Percentiles rank a stretch among this genome's conserved stretches.
These are phyloP conservation scores for Holtermannia corniformis DNA, from an alignment of 768 basidiomycete genomes.

Conservation along the genomic window DNA sequence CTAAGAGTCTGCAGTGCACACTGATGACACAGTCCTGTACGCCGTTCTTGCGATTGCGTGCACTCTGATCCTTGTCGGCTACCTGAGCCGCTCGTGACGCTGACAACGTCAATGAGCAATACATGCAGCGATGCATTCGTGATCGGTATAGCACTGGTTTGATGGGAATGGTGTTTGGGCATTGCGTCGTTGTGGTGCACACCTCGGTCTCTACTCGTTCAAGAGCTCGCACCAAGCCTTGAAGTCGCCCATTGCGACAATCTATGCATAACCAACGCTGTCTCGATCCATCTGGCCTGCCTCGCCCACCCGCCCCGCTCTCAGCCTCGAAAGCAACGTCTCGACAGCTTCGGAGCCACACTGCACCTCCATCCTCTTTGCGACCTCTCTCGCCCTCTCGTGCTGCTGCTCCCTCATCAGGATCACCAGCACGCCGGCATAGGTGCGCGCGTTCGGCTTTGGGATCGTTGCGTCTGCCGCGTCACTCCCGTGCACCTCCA, in stretches of 20 bases:
- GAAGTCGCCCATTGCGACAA: no score
- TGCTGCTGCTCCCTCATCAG: not conserved
- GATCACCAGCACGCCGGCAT: not conserved
- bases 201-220: no score
- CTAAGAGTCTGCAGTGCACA: not conserved
- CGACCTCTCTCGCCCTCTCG: not conserved
- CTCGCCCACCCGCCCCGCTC: slow-evolving; percentile 1
- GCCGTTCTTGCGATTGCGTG: not conserved
- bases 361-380: slow-evolving; percentile 1
- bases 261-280: not conserved
- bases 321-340: slow-evolving; percentile 7
- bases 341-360: slow-evolving; percentile 4
- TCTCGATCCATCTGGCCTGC: not conserved
- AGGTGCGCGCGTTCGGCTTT: slow-evolving; percentile 3
- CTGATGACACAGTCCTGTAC: not conserved
- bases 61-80: not conserved
- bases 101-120: no score
- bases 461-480: no score
- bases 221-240: no score
- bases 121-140: no score
- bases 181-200: no score
- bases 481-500: slow-evolving; percentile 6
- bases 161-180: no score
- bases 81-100: not conserved
- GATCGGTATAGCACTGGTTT: no score